A percentile compares a stretch with the other conserved stretches of the same genome.
Evolutionary conservation across 1,284 basidiomycete species (phyloP).

Genomic region (Sparassis latifolia): DNA sequence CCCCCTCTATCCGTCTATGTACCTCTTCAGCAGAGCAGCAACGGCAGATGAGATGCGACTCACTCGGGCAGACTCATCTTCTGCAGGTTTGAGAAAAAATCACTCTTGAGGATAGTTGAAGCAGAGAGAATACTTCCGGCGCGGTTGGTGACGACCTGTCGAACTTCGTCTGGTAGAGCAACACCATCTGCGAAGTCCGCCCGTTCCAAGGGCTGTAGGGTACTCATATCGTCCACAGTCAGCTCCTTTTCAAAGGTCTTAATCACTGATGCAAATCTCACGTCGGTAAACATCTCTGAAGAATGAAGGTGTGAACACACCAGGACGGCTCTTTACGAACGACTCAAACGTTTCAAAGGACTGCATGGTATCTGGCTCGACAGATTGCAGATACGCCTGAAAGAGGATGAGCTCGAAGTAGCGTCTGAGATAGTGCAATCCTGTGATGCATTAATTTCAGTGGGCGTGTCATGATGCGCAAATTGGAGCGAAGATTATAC

Average conservation of each 20-base stretch:
- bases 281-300: background rate
- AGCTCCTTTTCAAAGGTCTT: constrained; percentile 95
- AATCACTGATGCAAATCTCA: constrained; percentile 54
- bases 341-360: constrained; percentile 75
- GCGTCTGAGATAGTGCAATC: constrained; percentile 74
- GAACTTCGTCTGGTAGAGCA: constrained; percentile 86
- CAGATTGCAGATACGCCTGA: constrained; percentile 89
- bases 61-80: constrained; percentile 93
- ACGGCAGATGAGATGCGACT: constrained; percentile 22
- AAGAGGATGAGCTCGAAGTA: constrained; percentile 94
- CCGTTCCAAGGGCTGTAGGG: constrained; percentile 81
- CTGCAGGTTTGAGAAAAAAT: constrained; percentile 93
- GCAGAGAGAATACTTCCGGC: constrained; percentile 86
- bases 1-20: constrained; percentile 80
- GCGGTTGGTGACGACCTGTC: constrained; percentile 78
- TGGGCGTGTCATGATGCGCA: too few species aligned
- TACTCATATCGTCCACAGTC: constrained; percentile 69
- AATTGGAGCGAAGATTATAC: constrained; percentile 1
- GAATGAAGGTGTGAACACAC: constrained; percentile 31
- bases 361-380: constrained; percentile 73
- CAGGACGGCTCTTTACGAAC: constrained; percentile 78
- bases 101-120: constrained; percentile 94
- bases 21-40: background rate
- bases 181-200: constrained; percentile 68
- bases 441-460: constrained; percentile 28